Evolutionary conservation across 352 stramenopile genomes (phyloP).

Genomic region (Halophytophthora batemanensis): DNA sequence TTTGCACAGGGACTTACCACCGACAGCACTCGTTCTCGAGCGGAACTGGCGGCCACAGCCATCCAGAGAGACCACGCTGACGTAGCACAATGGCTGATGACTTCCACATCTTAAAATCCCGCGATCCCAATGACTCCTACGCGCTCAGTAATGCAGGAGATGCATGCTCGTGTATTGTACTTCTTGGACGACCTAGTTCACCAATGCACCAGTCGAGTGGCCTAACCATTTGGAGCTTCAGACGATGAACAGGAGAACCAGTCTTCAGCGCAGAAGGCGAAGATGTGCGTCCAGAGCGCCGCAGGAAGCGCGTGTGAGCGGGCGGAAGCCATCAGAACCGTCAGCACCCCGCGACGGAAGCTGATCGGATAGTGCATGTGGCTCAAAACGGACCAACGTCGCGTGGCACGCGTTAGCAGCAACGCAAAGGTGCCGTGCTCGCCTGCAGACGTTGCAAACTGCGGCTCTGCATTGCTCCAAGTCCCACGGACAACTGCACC

Average conservation of each 20-base stretch:
- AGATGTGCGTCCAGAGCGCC: constrained; percentile 47
- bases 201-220: not conserved
- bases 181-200: not conserved
- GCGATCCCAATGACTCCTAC: too few relatives aligned
- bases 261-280: constrained; percentile 50
- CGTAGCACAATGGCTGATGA: constrained; percentile 21
- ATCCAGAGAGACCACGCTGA: constrained; percentile 12
- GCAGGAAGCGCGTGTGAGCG: constrained; percentile 37
- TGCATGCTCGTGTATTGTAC: not conserved
- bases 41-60: constrained; percentile 17
- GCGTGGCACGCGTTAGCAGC: constrained; percentile 33
- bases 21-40: constrained; percentile 20
- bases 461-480: constrained; percentile 47
- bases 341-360: constrained; percentile 37
- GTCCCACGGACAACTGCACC: constrained; percentile 39
- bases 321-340: constrained; percentile 45
- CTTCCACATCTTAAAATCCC: constrained; percentile 9
- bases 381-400: constrained; percentile 45
- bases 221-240: not conserved
- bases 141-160: too few relatives aligned
- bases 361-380: constrained; percentile 39
- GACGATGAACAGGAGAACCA: constrained; percentile 38
- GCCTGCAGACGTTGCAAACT: constrained; percentile 23
- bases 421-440: constrained; percentile 64
- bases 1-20: constrained; percentile 23